phyloP scores from a whole-genome alignment of 768 basidiomycete genomes.

The Galerina sulciceps region DNA sequence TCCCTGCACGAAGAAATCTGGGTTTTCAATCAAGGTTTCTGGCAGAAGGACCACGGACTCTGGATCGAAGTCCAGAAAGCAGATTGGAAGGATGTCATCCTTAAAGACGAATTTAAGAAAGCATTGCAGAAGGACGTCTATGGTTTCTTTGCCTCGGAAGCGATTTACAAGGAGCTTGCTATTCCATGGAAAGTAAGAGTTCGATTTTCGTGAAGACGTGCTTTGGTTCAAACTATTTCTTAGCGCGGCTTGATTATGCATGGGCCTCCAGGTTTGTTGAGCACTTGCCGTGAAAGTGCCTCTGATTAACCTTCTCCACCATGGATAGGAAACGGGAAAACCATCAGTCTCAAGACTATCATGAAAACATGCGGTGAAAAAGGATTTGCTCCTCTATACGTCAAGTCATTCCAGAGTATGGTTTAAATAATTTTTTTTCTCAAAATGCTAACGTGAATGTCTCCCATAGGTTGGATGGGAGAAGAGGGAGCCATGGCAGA shows the following conservation, averaged over 20 bases:
- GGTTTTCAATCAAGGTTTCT: conserved; percentile 75
- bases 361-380: conserved; percentile 73
- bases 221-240: background rate
- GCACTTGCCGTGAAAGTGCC: background rate
- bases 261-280: conserved; percentile 69
- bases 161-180: conserved; percentile 70
- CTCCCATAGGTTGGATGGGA: conserved; percentile 52
- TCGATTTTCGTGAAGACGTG: background rate
- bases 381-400: conserved; percentile 75
- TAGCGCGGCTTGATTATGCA: conserved; percentile 84
- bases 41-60: conserved; percentile 64
- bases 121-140: conserved; percentile 73
- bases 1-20: conserved; percentile 72
- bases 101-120: conserved; percentile 71
- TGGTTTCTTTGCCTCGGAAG: conserved; percentile 80
- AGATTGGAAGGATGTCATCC: conserved; percentile 75
- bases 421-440: background rate
- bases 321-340: conserved; percentile 75
- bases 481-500: conserved; percentile 70
- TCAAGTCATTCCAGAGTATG: conserved; percentile 79
- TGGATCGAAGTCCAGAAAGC: conserved; percentile 69
- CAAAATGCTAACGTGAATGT: background rate
- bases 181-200: conserved; percentile 81
- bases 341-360: conserved; percentile 80
- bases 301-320: background rate